Evolutionary conservation across 176 grass and related monocot genomes (phyloP).

Genomic region (Puya raimondii): DNA sequence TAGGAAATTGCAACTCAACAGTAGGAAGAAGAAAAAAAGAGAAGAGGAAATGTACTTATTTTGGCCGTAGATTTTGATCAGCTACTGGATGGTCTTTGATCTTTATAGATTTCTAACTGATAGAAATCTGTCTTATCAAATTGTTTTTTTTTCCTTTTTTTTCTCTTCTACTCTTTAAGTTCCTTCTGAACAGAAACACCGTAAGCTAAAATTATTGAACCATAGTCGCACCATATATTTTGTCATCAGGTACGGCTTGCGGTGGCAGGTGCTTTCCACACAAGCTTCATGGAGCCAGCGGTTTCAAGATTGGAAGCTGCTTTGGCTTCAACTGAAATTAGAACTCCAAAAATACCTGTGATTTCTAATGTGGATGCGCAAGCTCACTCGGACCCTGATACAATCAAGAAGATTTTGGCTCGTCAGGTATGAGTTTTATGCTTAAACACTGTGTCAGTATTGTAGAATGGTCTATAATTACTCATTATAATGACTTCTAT

Average conservation of each 20-base stretch:
- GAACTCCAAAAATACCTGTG: constrained; percentile 68
- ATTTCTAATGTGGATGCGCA: constrained; percentile 92
- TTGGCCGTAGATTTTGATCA: too few relatives aligned
- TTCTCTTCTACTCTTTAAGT: not conserved
- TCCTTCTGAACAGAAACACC: not conserved
- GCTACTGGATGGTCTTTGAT: not conserved
- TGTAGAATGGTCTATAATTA: not conserved
- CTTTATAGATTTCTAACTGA: not conserved
- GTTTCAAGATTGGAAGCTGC: constrained; percentile 82
- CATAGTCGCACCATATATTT: not conserved
- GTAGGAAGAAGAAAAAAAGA: not conserved
- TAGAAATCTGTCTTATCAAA: not conserved
- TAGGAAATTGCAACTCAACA: not conserved
- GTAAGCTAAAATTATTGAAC: not conserved
- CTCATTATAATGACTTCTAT: constrained; percentile 6
- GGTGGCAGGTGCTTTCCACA: constrained; percentile 90
- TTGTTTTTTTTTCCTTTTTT: not conserved
- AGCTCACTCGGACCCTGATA: constrained; percentile 67
- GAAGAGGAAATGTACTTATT: not conserved
- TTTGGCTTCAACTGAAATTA: constrained; percentile 60
- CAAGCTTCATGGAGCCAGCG: constrained; percentile 80
- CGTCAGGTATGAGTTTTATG: constrained; percentile 37
- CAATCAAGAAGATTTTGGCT: constrained; percentile 78
- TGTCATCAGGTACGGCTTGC: constrained; percentile 63
- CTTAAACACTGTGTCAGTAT: not conserved